phyloP scores from a whole-genome alignment of 768 basidiomycete species.

The Podaxis mareebaensis region DNA sequence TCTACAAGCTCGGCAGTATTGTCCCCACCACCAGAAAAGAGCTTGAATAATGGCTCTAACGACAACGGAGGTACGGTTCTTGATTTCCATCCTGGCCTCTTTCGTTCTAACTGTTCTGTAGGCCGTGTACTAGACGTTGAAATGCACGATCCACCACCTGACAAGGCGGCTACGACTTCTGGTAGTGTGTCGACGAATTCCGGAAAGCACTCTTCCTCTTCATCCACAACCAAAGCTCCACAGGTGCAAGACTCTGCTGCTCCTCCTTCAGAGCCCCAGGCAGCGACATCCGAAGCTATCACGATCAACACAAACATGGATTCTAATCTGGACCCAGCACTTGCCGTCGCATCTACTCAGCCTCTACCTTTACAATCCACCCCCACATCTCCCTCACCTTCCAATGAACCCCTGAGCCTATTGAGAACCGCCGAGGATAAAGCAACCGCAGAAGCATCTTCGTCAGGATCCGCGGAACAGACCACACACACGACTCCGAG shows the following conservation, averaged over 20 bases:
- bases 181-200: background rate
- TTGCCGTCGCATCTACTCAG: background rate
- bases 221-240: slow-evolving; percentile 13
- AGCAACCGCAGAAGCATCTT: slow-evolving; percentile 8
- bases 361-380: background rate
- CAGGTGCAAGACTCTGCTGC: background rate
- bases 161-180: background rate
- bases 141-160: slow-evolving; percentile 1
- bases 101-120: background rate
- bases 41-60: background rate
- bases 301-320: slow-evolving; percentile 19
- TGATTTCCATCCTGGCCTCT: background rate
- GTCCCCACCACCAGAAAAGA: background rate
- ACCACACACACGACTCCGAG: slow-evolving; percentile 19
- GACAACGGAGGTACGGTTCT: background rate
- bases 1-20: background rate
- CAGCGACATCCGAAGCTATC: background rate
- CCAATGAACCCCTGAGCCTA: slow-evolving; percentile 7
- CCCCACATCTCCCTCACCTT: background rate
- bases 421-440: slow-evolving; percentile 6
- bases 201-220: background rate
- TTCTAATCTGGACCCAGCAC: slow-evolving; percentile 25
- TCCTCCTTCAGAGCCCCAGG: background rate
- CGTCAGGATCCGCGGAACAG: slow-evolving; percentile 1
- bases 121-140: background rate